Percentiles rank a stretch among this genome's conserved stretches.
Evolutionary conservation across 176 grass and related monocot genomes (phyloP).

Genomic region (Musa schizocarpa): DNA sequence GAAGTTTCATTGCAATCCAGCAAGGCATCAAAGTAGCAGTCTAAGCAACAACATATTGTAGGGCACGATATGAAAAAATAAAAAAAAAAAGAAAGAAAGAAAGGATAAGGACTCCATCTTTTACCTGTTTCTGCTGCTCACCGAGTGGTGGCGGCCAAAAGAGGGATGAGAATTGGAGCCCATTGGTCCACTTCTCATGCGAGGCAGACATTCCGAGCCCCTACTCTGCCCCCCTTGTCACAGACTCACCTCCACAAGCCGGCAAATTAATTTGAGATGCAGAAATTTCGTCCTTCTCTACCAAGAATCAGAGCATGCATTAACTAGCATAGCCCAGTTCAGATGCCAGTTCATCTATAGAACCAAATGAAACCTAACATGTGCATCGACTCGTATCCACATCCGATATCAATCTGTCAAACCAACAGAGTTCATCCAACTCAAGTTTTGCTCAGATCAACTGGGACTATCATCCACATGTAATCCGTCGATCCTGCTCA

Average conservation of each 20-base stretch:
- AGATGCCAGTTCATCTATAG: not conserved
- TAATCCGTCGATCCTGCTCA: conserved; percentile 23
- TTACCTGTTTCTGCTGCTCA: conserved; percentile 74
- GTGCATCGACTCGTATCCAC: not conserved
- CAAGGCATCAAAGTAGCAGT: no score
- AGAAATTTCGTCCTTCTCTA: conserved; percentile 8
- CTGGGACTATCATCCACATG: not conserved
- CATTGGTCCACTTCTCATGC: conserved; percentile 74
- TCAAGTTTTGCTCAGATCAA: not conserved
- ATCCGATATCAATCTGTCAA: not conserved
- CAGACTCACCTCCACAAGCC: conserved; percentile 30
- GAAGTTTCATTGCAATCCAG: no score
- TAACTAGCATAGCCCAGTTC: conserved; percentile 25
- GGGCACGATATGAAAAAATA: not conserved
- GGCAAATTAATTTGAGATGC: conserved; percentile 29
- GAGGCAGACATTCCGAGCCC: conserved; percentile 57
- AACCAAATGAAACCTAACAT: conserved; percentile 9
- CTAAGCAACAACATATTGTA: no score
- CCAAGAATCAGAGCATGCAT: conserved; percentile 14
- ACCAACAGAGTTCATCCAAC: conserved; percentile 3
- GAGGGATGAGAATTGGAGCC: conserved; percentile 79
- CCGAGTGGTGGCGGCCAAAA: conserved; percentile 78
- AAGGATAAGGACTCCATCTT: not conserved
- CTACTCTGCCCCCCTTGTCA: not conserved
- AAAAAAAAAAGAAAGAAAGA: no score